Evolutionary conservation across 345 rosid genomes (phyloP).

Genomic region (Turritis glabra): DNA sequence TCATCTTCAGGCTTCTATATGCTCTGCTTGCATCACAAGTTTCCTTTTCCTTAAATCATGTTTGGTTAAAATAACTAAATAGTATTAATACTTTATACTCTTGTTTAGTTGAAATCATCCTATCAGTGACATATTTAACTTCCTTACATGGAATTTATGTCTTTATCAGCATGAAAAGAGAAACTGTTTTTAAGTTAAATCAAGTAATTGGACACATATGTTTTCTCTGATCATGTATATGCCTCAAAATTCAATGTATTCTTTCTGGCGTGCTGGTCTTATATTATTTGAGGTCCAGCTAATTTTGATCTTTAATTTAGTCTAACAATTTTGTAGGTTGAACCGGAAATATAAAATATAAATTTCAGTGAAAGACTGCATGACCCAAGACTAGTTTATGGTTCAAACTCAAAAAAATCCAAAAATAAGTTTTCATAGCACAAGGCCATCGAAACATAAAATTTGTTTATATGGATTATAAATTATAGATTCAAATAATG

Average conservation of each 20-base stretch:
- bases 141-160: constrained; percentile 20
- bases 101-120: constrained; percentile 19
- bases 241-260: neutral
- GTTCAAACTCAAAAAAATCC: constrained; percentile 1
- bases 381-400: constrained; percentile 28
- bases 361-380: neutral
- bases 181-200: neutral
- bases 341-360: neutral
- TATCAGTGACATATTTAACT: constrained; percentile 12
- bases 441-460: constrained; percentile 1
- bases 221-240: neutral
- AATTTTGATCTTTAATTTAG: constrained; percentile 5
- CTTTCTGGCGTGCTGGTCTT: constrained; percentile 6
- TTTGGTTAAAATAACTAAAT: constrained; percentile 1
- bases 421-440: constrained; percentile 19
- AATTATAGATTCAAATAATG: constrained; percentile 12
- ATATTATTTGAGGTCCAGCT: constrained; percentile 24
- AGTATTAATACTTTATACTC: neutral
- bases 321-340: neutral
- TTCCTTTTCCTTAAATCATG: constrained; percentile 19
- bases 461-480: neutral
- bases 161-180: constrained; percentile 12
- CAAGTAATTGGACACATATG: neutral
- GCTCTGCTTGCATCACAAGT: constrained; percentile 35
- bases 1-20: constrained; percentile 8